Evolutionary conservation across 1,284 basidiomycete species (phyloP), one percentile per base, ranked within the genome.

Genomic region (Sporisorium exsertum): DNA sequence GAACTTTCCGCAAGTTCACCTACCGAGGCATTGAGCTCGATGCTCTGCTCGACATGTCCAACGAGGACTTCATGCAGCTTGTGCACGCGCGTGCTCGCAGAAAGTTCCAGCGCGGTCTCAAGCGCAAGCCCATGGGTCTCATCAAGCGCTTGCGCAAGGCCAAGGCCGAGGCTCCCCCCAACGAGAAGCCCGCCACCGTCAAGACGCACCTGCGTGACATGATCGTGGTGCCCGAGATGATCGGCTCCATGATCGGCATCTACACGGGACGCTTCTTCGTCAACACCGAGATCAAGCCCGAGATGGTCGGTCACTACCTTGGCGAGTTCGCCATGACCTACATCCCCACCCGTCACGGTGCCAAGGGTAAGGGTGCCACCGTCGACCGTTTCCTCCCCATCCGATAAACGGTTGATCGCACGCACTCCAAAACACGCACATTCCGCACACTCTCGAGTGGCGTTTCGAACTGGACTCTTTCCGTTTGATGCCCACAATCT

Each of bases 191-290:
- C 75, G 90, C 93, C 62, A 93, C 95, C 81, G 95, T 99, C 87
- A 99, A 98, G 91, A 99, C 97, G 64, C 97, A 99, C 89, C 90
- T 99, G 82, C 94, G 96, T 86, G 92, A 99, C 89, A 99, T 99
- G 96, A 95, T 98, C 87, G 92, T 99, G 87, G 96, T 99, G 75
- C 97, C 96, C 64, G 96, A 99, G 90, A 99, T 99, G 97, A 97
- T 99, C 87, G 74, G 74, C 63, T 72, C 68, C 53, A 77, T 84
- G 60, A 73, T 80, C 61, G 82, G 83, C 54, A 73, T 85, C 62
- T 99, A 99, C 92, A 96, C 95, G 87, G 95, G 95, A 85, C 95
- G 91, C 92, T 93, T 74, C 67, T 84, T 84, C 50, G 81, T 80
- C 76, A 84, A 78, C 67, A 81, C 81, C 63, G 82, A 84, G 89